phyloP scores from a whole-genome alignment of 768 basidiomycete species.

The Panus rudis region DNA sequence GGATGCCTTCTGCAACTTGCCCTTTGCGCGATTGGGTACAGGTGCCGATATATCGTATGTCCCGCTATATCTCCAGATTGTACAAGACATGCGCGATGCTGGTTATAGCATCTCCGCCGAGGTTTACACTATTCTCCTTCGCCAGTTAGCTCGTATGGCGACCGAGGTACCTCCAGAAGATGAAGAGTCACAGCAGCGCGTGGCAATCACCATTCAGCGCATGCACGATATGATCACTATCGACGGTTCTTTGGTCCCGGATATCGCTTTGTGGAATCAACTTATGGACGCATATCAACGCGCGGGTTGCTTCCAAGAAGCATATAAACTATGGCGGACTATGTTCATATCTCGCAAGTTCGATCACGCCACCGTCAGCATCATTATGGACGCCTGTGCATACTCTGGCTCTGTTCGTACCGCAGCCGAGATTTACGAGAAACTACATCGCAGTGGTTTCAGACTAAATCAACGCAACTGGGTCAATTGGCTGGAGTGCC shows the following conservation, averaged over 20 bases:
- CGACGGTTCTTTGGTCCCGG: conserved; percentile 69
- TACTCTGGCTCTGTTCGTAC: conserved; percentile 43
- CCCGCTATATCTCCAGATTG: conserved; percentile 56
- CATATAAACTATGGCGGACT: conserved; percentile 75
- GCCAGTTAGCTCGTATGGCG: conserved; percentile 43
- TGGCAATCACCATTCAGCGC: conserved; percentile 43
- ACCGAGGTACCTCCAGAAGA: conserved; percentile 14
- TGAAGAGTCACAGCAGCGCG: conserved; percentile 29
- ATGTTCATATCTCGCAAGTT: conserved; percentile 53
- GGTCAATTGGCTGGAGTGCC: conserved; percentile 79
- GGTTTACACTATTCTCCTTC: conserved; percentile 64
- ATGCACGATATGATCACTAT: conserved; percentile 74
- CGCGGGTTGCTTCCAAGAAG: conserved; percentile 62
- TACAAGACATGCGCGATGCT: conserved; percentile 70
- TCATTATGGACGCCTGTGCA: conserved; percentile 83
- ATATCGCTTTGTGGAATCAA: conserved; percentile 67
- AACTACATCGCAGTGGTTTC: conserved; percentile 43
- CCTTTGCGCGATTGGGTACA: neutral
- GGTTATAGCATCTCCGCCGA: conserved; percentile 50
- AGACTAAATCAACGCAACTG: conserved; percentile 61
- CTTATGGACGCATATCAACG: conserved; percentile 87
- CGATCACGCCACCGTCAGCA: conserved; percentile 63
- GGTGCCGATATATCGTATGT: neutral
- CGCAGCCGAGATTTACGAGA: conserved; percentile 49
- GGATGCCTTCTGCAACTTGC: conserved; percentile 47